phyloP scores from a whole-genome alignment of 352 stramenopile species.

The Pythium rishiriense region DNA sequence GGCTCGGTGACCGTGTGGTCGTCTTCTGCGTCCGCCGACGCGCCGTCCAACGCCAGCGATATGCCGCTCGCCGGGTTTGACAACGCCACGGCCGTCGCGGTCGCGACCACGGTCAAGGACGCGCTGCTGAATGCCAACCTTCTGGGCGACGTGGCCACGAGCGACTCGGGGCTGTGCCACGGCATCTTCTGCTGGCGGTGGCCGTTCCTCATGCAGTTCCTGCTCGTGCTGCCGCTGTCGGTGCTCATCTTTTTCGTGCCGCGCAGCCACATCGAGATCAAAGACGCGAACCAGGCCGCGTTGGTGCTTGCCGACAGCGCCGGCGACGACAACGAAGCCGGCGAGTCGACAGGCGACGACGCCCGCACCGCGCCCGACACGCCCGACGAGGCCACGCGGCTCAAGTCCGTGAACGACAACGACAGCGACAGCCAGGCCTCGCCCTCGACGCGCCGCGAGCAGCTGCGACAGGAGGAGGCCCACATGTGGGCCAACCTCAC shows the following conservation, averaged over 20 bases:
- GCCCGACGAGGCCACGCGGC: conserved; percentile 15
- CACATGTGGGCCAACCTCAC: conserved; percentile 49
- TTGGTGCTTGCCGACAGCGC: conserved; percentile 61
- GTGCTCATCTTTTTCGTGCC: conserved; percentile 84
- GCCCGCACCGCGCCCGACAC: conserved; percentile 8
- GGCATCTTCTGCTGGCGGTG: conserved; percentile 88
- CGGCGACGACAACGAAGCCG: conserved; percentile 26
- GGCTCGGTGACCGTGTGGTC: conserved; percentile 76
- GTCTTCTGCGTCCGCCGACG: conserved; percentile 12
- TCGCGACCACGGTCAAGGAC: conserved; percentile 18
- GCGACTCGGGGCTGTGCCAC: conserved; percentile 48
- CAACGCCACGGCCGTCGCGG: conserved; percentile 27
- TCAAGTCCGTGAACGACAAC: conserved; percentile 10
- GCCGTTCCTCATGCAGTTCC: conserved; percentile 82
- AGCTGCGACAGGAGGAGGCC: conserved; percentile 32
- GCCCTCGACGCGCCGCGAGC: conserved; percentile 17
- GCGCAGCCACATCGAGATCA: conserved; percentile 61
- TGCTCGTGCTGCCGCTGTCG: conserved; percentile 68
- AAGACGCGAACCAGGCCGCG: conserved; percentile 48
- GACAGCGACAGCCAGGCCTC: not conserved
- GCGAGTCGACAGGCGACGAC: conserved; percentile 31
- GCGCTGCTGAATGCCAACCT: conserved; percentile 28
- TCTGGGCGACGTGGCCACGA: conserved; percentile 37
- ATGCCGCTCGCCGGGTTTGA: conserved; percentile 22
- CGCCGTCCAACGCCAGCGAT: conserved; percentile 19